A percentile compares a stretch with the other conserved stretches of the same genome.
Evolutionary conservation across 2,329 filamentous ascomycete genomes (phyloP).

Genomic region (Eurotiales sp.): DNA sequence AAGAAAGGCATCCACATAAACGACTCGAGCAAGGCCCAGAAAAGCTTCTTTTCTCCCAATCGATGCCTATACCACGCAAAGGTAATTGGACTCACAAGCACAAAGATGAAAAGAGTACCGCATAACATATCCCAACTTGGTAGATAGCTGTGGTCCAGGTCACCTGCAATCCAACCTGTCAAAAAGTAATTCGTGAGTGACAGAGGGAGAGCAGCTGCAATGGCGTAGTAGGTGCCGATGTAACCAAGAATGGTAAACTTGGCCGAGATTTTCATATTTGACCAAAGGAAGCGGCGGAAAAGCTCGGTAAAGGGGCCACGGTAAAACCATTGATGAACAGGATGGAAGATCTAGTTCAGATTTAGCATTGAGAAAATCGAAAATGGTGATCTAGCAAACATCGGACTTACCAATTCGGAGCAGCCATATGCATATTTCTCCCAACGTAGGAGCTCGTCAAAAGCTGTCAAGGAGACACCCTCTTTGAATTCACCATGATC

Average conservation of each 20-base stretch:
- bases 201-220: slow-evolving; percentile 63
- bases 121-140: slow-evolving; percentile 50
- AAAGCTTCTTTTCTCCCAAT: slow-evolving; percentile 51
- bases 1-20: slow-evolving; percentile 61
- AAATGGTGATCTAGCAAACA: background rate
- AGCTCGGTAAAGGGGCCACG: slow-evolving; percentile 79
- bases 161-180: slow-evolving; percentile 66
- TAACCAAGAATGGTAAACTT: slow-evolving; percentile 71
- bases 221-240: slow-evolving; percentile 68
- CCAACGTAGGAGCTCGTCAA: slow-evolving; percentile 57
- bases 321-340: slow-evolving; percentile 67
- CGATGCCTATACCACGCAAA: slow-evolving; percentile 63
- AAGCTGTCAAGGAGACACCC: slow-evolving; percentile 77
- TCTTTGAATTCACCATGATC: slow-evolving; percentile 69
- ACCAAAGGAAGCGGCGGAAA: slow-evolving; percentile 70
- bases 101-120: slow-evolving; percentile 13
- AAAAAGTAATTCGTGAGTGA: slow-evolving; percentile 68
- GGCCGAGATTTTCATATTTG: slow-evolving; percentile 57
- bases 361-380: background rate
- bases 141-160: slow-evolving; percentile 64
- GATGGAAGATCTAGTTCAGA: slow-evolving; percentile 59
- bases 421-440: slow-evolving; percentile 65
- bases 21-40: slow-evolving; percentile 52
- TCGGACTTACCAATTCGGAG: slow-evolving; percentile 58
- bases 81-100: slow-evolving; percentile 17